Base-by-base conservation (phyloP, 768 basidiomycete species). In the Pholiota microspora region DNA sequence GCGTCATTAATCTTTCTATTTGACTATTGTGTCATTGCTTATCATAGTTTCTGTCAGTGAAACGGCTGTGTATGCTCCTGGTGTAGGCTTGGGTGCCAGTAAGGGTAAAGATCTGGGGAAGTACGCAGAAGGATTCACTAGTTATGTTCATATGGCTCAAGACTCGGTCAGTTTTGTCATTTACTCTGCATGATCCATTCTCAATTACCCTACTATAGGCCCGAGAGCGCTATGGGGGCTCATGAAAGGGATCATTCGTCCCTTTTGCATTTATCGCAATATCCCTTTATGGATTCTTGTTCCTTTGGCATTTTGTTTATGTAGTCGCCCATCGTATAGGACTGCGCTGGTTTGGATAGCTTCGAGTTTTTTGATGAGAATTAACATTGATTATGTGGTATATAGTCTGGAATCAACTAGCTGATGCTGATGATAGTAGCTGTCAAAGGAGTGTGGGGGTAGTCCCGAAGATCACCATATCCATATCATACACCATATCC, bases 51-150 rank as follows among this genome's bases (percentile, higher is more conserved):
- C 55, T 54, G 16, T 46, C 28, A 94, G 91, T 24, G 80, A 86
- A 69, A 91, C 92, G 21, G 86, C 90, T 15, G 83, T 97, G 45
- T 98, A 94, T 67, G 85, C 88, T 7, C 84, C 87, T 58, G 90
- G 95, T 2, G 94, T 85, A 21, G 95, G 95, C 2, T 73, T 98
- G 9, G 95, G 95, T n/a, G 94, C 94, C 0, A 86, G 88, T 66
- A 96, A 94, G 73, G 92, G 86, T 55, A 90, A 86, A 66, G 92
- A 92, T 51, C 72, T 93, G 52, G 83, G 82, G 49, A 87, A 88
- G 67, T 84, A 83, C 59, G 71, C 83, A 2, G 85, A 87, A 58
- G 85, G 84, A 18, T 83, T 86, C 60, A 69, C 81, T 34, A 85
- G 83, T 56, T 91, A 90, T 68, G 83, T 88, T 36, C 74, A 84